phyloP scores from a whole-genome alignment of 2,329 filamentous ascomycete genomes.

The Knoxdaviesia capensis region DNA sequence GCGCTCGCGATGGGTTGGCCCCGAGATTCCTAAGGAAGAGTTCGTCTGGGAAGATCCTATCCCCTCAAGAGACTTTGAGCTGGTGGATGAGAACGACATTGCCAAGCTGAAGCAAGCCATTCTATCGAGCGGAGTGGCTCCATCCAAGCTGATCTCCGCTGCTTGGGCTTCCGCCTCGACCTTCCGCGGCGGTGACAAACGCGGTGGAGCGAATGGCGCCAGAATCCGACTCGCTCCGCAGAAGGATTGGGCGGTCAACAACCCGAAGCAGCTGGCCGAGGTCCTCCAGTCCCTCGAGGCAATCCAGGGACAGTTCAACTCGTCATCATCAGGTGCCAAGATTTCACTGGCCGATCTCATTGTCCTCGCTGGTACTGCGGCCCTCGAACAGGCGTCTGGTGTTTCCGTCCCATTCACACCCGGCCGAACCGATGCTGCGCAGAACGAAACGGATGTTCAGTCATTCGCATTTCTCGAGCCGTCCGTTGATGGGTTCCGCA shows the following conservation, averaged over 20 bases:
- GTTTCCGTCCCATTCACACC: slow-evolving; percentile 50
- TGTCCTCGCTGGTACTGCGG: slow-evolving; percentile 51
- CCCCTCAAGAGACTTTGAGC: slow-evolving; percentile 32
- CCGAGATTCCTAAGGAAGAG: slow-evolving; percentile 49
- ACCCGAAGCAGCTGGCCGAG: slow-evolving; percentile 42
- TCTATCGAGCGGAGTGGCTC: slow-evolving; percentile 37
- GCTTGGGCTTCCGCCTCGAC: slow-evolving; percentile 54
- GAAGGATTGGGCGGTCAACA: slow-evolving; percentile 56
- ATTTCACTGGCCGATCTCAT: slow-evolving; percentile 64
- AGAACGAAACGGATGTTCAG: slow-evolving; percentile 49
- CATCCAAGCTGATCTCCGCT: slow-evolving; percentile 39
- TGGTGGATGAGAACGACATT: slow-evolving; percentile 43
- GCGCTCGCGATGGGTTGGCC: slow-evolving; percentile 48
- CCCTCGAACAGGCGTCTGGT: slow-evolving; percentile 50
- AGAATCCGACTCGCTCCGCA: slow-evolving; percentile 57
- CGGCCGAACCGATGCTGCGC: slow-evolving; percentile 50
- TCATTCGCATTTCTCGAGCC: slow-evolving; percentile 50
- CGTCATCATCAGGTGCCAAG: slow-evolving; percentile 40
- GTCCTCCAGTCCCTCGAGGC: slow-evolving; percentile 40
- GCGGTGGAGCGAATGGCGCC: slow-evolving; percentile 62
- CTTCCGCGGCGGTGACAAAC: slow-evolving; percentile 61
- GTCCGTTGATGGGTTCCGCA: slow-evolving; percentile 57
- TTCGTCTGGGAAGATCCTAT: slow-evolving; percentile 61
- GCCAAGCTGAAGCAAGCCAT: slow-evolving; percentile 48
- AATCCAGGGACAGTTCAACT: slow-evolving; percentile 45